phyloP scores from a whole-genome alignment of 441 rosid species.

The Erodium trifolium region DNA sequence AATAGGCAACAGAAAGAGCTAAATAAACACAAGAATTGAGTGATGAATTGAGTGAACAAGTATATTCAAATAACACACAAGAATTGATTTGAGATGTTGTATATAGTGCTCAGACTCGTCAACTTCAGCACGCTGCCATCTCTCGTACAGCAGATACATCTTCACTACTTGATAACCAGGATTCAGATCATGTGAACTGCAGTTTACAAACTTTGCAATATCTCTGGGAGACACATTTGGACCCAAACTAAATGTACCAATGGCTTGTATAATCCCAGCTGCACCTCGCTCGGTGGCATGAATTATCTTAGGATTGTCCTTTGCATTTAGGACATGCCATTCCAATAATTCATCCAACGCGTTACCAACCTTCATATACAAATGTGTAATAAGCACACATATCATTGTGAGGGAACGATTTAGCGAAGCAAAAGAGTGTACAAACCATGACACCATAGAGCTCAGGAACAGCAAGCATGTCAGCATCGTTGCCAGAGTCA shows the following conservation, averaged over 20 bases:
- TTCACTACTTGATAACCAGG: slow-evolving; percentile 54
- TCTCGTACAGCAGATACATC: slow-evolving; percentile 67
- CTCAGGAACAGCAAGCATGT: slow-evolving; percentile 68
- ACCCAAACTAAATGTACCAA: slow-evolving; percentile 81
- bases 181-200: slow-evolving; percentile 28
- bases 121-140: slow-evolving; percentile 84
- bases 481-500: slow-evolving; percentile 93
- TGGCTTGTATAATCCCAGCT: slow-evolving; percentile 80
- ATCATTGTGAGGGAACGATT: neutral
- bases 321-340: slow-evolving; percentile 83
- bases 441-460: slow-evolving; percentile 77
- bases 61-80: slow-evolving; percentile 36
- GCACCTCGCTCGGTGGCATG: slow-evolving; percentile 88
- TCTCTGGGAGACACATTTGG: slow-evolving; percentile 82
- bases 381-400: neutral
- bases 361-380: slow-evolving; percentile 55
- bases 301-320: slow-evolving; percentile 61
- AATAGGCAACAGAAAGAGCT: neutral
- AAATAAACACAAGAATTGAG: too few relatives aligned
- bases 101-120: slow-evolving; percentile 53
- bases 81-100: slow-evolving; percentile 50
- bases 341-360: slow-evolving; percentile 89
- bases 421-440: slow-evolving; percentile 3
- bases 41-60: neutral
- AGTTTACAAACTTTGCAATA: slow-evolving; percentile 32